A percentile compares a stretch with the other conserved stretches of the same genome.
These are phyloP conservation scores for Ilex aquifolium DNA, from an alignment of 257 asterid genomes.

Conservation along the genomic window DNA sequence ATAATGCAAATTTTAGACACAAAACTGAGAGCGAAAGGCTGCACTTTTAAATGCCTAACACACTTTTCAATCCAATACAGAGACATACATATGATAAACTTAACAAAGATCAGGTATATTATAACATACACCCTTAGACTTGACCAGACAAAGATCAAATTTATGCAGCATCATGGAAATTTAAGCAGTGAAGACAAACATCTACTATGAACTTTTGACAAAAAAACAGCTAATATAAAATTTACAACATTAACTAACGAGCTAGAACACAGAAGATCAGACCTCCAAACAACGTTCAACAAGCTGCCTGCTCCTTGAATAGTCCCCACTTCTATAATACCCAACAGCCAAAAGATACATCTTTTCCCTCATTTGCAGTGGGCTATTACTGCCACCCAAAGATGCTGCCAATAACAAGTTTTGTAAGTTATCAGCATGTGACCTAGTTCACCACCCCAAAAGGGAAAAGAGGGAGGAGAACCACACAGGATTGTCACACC, in stretches of 20 bases:
- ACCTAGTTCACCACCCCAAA: conserved; percentile 4
- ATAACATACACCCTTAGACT: no score
- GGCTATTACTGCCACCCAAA: conserved; percentile 46
- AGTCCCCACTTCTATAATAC: conserved; percentile 74
- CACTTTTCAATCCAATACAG: no score
- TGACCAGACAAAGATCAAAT: not conserved
- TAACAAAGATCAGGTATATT: no score
- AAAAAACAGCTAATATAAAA: not conserved
- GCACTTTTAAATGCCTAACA: no score
- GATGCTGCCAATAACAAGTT: conserved; percentile 51
- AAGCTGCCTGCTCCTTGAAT: conserved; percentile 75
- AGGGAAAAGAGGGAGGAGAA: no score
- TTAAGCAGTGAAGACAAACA: conserved; percentile 3
- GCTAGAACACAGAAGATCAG: not conserved
- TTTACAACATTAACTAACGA: not conserved
- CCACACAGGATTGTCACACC: not conserved
- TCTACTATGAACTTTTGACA: no score
- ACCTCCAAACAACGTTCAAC: conserved; percentile 84
- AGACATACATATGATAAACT: no score
- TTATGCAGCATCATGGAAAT: not conserved
- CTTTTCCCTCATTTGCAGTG: conserved; percentile 52
- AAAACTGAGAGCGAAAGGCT: no score
- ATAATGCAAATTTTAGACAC: not conserved
- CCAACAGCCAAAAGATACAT: conserved; percentile 85
- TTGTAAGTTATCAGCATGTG: conserved; percentile 4